These are phyloP conservation scores for Fraxinus greggii DNA, from an alignment of 305 asterid genomes.

Conservation along the genomic window DNA sequence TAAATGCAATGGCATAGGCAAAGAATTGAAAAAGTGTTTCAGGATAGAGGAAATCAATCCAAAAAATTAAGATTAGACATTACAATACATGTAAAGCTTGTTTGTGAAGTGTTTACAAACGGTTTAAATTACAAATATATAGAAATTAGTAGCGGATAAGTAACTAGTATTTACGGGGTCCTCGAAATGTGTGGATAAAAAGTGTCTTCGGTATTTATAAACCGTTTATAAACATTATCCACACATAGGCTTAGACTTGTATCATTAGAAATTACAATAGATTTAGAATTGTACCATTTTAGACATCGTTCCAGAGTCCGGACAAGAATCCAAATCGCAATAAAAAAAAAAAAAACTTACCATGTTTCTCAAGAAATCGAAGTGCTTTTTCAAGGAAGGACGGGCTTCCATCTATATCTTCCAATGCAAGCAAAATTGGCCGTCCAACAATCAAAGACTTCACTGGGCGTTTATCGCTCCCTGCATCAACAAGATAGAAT, in stretches of 20 bases:
- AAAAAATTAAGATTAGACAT: background rate
- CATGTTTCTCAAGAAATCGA: conserved; percentile 85
- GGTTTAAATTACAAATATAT: too few species aligned
- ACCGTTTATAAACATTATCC: too few species aligned
- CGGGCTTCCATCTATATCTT: conserved; percentile 97
- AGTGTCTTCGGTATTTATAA: too few species aligned
- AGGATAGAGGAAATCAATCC: too few species aligned
- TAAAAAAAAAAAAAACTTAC: conserved; percentile 39
- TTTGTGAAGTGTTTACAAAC: too few species aligned
- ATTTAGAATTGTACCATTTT: conserved; percentile 18
- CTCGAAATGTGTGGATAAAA: too few species aligned
- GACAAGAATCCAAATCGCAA: conserved; percentile 19
- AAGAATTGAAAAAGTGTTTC: background rate
- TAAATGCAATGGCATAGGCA: conserved; percentile 7
- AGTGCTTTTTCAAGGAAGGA: conserved; percentile 97
- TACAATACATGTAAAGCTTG: background rate
- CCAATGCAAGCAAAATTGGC: conserved; percentile 95
- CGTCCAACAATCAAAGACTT: conserved; percentile 97
- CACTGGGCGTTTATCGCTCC: conserved; percentile 85
- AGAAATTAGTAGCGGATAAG: too few species aligned
- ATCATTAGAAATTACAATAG: background rate
- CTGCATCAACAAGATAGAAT: conserved; percentile 38
- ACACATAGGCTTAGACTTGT: too few species aligned
- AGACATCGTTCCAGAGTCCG: background rate
- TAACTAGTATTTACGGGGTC: too few species aligned